Evolutionary conservation across 139 green algal species (phyloP).

Genomic region (Volvox africanus): DNA sequence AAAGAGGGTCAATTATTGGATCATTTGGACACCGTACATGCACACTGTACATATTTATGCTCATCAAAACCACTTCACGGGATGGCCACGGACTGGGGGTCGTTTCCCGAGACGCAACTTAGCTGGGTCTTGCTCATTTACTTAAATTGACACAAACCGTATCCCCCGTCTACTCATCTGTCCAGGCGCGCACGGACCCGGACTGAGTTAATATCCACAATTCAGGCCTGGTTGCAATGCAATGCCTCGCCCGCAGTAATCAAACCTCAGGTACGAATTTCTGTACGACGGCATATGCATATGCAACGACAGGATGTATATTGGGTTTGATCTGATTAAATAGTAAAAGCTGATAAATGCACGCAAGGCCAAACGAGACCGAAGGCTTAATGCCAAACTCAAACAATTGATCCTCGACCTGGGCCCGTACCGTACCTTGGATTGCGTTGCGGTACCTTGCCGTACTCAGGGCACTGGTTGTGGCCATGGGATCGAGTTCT

Average conservation of each 20-base stretch:
- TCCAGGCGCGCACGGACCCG: constrained; percentile 28
- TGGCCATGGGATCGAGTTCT: constrained; percentile 60
- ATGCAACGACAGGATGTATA: no score
- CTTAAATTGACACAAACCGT: no score
- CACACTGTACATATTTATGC: no score
- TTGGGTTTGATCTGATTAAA: no score
- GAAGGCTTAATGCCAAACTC: not conserved
- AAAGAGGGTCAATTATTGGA: no score
- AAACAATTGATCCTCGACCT: not conserved
- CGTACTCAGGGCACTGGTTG: constrained; percentile 52
- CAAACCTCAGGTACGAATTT: constrained; percentile 42
- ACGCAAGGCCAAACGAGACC: not conserved
- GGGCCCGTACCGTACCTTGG: not conserved
- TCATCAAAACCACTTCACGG: no score
- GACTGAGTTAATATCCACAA: not conserved
- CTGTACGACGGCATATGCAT: not conserved
- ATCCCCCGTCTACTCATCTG: no score
- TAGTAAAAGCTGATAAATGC: no score
- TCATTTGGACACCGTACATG: no score
- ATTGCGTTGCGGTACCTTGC: not conserved
- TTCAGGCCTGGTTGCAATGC: constrained; percentile 47
- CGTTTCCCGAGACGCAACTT: no score
- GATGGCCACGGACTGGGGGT: no score
- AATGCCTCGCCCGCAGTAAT: constrained; percentile 38
- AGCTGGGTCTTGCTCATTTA: no score